These are phyloP conservation scores for Biscogniauxia mediterranea DNA, from an alignment of 2,329 filamentous ascomycete species.

Conservation along the genomic window DNA sequence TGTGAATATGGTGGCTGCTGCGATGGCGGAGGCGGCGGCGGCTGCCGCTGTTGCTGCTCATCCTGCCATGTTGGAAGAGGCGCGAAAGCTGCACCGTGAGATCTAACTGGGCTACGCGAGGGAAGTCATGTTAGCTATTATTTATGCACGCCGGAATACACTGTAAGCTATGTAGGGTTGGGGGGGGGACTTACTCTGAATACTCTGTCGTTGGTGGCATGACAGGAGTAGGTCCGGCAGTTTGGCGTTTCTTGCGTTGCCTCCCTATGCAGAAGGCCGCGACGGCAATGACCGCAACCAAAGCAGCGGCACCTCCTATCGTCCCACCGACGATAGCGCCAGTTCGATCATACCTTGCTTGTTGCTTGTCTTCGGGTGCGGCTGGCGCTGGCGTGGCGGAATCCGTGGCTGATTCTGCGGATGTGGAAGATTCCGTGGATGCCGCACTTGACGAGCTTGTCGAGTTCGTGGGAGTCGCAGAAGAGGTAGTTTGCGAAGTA, in stretches of 20 bases:
- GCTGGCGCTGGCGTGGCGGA: constrained; percentile 6
- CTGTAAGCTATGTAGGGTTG: neutral
- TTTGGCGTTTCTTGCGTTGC: constrained; percentile 42
- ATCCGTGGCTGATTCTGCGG: neutral
- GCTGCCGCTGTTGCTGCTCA: constrained; percentile 23
- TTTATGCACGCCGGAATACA: neutral
- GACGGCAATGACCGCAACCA: constrained; percentile 43
- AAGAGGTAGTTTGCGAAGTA: constrained; percentile 13
- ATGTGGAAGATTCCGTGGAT: constrained; percentile 7
- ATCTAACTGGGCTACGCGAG: constrained; percentile 26
- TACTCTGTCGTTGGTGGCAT: constrained; percentile 37
- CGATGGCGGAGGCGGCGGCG: constrained; percentile 10
- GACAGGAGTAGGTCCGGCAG: constrained; percentile 38
- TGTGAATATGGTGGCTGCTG: constrained; percentile 7
- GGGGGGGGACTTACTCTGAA: constrained; percentile 37
- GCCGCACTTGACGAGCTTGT: constrained; percentile 8
- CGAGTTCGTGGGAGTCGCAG: constrained; percentile 6
- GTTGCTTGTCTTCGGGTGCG: constrained; percentile 1
- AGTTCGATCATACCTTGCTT: constrained; percentile 24
- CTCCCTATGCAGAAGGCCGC: constrained; percentile 45
- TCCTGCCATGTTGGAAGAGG: constrained; percentile 36
- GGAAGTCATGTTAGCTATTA: constrained; percentile 10
- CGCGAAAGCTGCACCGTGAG: constrained; percentile 38
- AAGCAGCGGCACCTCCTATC: constrained; percentile 49
- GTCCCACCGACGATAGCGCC: constrained; percentile 55